These are phyloP conservation scores for Claviceps monticola DNA, from an alignment of 2,329 filamentous ascomycete species.

Conservation along the genomic window DNA sequence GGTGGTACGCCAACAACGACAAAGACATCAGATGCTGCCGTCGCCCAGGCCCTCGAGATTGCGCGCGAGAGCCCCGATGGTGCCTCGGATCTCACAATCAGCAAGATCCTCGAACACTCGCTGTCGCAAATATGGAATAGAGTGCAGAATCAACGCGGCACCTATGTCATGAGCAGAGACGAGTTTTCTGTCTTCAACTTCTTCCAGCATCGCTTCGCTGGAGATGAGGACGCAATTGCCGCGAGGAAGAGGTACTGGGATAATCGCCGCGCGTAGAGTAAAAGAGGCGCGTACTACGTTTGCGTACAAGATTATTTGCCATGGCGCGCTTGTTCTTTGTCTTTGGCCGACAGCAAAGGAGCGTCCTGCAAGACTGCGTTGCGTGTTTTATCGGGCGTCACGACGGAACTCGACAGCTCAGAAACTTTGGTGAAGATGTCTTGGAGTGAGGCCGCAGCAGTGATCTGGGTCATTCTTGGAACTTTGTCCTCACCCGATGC, in stretches of 20 bases:
- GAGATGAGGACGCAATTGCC: conserved; percentile 31
- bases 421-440: too few relatives aligned
- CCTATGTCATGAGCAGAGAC: conserved; percentile 61
- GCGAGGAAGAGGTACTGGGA: conserved; percentile 42
- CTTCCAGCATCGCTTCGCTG: conserved; percentile 53
- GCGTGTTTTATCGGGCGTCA: too few relatives aligned
- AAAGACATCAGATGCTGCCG: conserved; percentile 24
- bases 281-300: not conserved
- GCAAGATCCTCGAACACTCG: conserved; percentile 50
- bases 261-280: conserved; percentile 21
- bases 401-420: too few relatives aligned
- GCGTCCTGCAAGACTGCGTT: too few relatives aligned
- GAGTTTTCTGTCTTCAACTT: conserved; percentile 85
- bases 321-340: not conserved
- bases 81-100: conserved; percentile 46
- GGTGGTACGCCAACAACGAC: conserved; percentile 4
- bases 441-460: too few relatives aligned
- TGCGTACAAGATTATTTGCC: not conserved
- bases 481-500: too few relatives aligned
- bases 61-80: conserved; percentile 61
- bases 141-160: conserved; percentile 47
- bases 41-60: conserved; percentile 58
- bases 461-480: too few relatives aligned
- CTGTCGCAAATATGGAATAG: conserved; percentile 53
- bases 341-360: not conserved